These are phyloP conservation scores for Solanum habrochaites DNA, from an alignment of 257 asterid genomes.

Conservation along the genomic window DNA sequence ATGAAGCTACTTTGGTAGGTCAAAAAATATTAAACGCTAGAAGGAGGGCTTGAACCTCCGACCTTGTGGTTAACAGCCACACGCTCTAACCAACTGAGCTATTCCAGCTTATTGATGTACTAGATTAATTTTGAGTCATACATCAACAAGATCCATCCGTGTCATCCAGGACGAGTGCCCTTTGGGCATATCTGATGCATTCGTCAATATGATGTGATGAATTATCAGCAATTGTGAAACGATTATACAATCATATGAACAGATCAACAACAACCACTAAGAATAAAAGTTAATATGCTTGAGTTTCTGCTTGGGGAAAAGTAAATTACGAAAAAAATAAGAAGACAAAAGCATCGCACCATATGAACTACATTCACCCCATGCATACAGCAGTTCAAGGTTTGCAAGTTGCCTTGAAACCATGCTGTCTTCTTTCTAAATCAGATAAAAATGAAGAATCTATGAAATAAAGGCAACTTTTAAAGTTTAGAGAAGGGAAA, in stretches of 20 bases:
- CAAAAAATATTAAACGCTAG: constrained; percentile 16
- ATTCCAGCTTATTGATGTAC: constrained; percentile 45
- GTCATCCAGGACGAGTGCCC: not conserved
- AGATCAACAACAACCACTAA: not conserved
- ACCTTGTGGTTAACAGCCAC: constrained; percentile 99
- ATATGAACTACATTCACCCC: not conserved
- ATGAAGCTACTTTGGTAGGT: not conserved
- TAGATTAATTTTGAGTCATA: too few relatives aligned
- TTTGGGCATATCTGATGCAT: constrained; percentile 73
- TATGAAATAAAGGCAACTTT: not conserved
- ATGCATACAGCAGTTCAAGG: not conserved
- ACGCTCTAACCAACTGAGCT: constrained; percentile 99
- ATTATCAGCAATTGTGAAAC: constrained; percentile 59
- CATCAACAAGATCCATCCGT: too few relatives aligned
- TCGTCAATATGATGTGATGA: constrained; percentile 55
- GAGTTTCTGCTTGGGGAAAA: not conserved
- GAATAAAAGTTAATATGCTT: not conserved
- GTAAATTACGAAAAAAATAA: not conserved
- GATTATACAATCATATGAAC: too few relatives aligned
- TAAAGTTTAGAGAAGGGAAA: not conserved
- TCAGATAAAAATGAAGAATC: not conserved
- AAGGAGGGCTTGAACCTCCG: constrained; percentile 85
- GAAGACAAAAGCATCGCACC: not conserved
- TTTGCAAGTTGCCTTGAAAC: not conserved
- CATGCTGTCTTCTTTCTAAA: not conserved